Evolutionary conservation across 2,329 filamentous ascomycete species (phyloP).

Genomic region (Pseudocercospora cruenta): DNA sequence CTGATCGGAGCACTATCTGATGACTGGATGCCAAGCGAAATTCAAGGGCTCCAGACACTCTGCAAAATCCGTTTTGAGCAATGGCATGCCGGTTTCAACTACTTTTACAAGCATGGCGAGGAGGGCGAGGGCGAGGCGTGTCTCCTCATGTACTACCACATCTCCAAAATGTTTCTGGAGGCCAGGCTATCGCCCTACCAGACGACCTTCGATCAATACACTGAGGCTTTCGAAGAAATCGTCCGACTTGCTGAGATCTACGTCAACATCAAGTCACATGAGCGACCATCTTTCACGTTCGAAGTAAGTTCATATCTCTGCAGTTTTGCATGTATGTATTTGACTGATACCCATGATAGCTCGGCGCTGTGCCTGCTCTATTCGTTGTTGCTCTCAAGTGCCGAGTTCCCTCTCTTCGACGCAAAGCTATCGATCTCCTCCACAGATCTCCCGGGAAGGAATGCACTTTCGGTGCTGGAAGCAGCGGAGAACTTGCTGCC

Average conservation of each 20-base stretch:
- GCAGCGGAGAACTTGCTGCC: conserved; percentile 21
- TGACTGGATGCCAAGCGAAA: conserved; percentile 1
- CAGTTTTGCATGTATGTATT: neutral
- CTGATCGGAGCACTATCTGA: neutral
- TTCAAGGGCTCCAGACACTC: neutral
- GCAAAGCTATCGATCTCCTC: conserved; percentile 30
- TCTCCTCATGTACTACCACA: conserved; percentile 28
- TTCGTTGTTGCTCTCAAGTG: conserved; percentile 33
- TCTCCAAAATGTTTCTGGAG: conserved; percentile 26
- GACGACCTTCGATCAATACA: conserved; percentile 29
- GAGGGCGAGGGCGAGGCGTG: conserved; percentile 17
- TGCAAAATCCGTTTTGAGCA: conserved; percentile 3
- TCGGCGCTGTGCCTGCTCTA: conserved; percentile 27
- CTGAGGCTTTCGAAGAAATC: conserved; percentile 28
- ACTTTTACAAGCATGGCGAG: neutral
- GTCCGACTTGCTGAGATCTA: conserved; percentile 24
- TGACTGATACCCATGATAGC: neutral
- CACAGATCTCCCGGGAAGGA: conserved; percentile 29
- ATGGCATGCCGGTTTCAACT: conserved; percentile 21
- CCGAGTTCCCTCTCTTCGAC: conserved; percentile 28
- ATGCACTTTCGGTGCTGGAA: conserved; percentile 28
- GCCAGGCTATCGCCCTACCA: conserved; percentile 23
- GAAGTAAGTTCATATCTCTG: conserved; percentile 17
- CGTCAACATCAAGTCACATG: conserved; percentile 8
- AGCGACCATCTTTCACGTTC: conserved; percentile 31